Evolutionary conservation across 768 basidiomycete species (phyloP), one percentile per base, ranked within the genome.

Genomic region (Paxillus ammoniavirescens): DNA sequence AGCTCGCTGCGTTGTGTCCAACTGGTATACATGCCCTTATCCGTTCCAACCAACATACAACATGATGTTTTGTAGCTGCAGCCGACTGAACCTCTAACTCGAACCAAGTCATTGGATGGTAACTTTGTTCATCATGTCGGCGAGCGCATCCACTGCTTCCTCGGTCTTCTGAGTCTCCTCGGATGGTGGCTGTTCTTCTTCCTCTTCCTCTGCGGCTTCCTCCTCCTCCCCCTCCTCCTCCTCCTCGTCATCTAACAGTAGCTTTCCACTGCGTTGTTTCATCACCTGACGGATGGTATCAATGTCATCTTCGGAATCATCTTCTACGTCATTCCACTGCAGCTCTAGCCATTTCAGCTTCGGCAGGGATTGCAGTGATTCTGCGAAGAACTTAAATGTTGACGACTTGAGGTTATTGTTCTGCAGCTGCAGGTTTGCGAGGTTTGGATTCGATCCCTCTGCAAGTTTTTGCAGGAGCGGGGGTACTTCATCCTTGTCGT

Each of bases 301-400:
- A 15, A 89, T 30, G 28, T 53, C 60, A 58, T 79, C 72, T 56
- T 84, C 87, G 45, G 84, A 84, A 28, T 87, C 85, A 49, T 90
- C 91, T 42, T 92, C 89, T 53, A 83, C 78, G 12, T 95, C 94
- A 61, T 95, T 98, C 74, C 91, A 93, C 65, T 96, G 94, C 54
- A 98, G 64, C 68, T 98, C 96, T 49, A 98, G 70, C 50, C 69
- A 75, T 72, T 73, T 84, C 42, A 99, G 70, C 37, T 71, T 71
- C 23, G 74, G 69, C 43, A 94, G 68, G 40, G 84, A 82, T 40
- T 77, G 73, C 18, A 98, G 82, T 2, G 82, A 85, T 18, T 78
- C 68, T 2, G 88, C 83, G 26, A 98, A 76, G 5, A 91, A 65
- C 28, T 77, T 73, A 54, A 92, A 86, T 9, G 91, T 78, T 42